A percentile compares a stretch with the other conserved stretches of the same genome.
Conservation (phyloP, 495 filamentous ascomycete species). For the Astrothelium subdiscretum region DNA sequence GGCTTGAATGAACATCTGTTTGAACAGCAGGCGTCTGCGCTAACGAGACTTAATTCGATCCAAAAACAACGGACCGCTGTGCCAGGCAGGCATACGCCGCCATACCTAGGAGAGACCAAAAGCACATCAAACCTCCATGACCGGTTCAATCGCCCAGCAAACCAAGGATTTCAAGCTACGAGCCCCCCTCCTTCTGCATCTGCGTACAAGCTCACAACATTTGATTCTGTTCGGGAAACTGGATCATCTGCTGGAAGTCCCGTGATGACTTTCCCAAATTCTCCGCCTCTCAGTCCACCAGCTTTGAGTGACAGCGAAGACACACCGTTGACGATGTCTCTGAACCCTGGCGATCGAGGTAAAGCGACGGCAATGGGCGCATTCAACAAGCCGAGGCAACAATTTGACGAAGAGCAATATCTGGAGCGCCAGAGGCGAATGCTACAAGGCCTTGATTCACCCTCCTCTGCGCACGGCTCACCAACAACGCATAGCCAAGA, state of each 20-base stretch:
- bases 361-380: constrained; percentile 79
- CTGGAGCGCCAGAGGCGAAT: constrained; percentile 61
- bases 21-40: constrained; percentile 64
- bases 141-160: constrained; percentile 39
- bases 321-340: constrained; percentile 40
- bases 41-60: constrained; percentile 69
- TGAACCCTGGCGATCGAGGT: constrained; percentile 66
- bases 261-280: constrained; percentile 36
- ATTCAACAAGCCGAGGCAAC: constrained; percentile 65
- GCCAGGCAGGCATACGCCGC: constrained; percentile 33
- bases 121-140: constrained; percentile 49
- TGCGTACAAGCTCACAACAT: constrained; percentile 21
- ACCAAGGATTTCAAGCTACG: constrained; percentile 34
- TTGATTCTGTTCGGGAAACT: constrained; percentile 17
- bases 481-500: no score
- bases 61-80: constrained; percentile 44
- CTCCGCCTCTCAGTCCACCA: constrained; percentile 62
- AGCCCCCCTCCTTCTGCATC: constrained; percentile 40
- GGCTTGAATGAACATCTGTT: constrained; percentile 67
- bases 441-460: neutral
- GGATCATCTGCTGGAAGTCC: constrained; percentile 25
- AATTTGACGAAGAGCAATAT: constrained; percentile 77
- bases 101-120: constrained; percentile 30
- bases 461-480: neutral
- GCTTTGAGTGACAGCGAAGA: constrained; percentile 56